Conservation (phyloP, 2,329 filamentous ascomycete species). For the Purpureocillium lavendulum region DNA sequence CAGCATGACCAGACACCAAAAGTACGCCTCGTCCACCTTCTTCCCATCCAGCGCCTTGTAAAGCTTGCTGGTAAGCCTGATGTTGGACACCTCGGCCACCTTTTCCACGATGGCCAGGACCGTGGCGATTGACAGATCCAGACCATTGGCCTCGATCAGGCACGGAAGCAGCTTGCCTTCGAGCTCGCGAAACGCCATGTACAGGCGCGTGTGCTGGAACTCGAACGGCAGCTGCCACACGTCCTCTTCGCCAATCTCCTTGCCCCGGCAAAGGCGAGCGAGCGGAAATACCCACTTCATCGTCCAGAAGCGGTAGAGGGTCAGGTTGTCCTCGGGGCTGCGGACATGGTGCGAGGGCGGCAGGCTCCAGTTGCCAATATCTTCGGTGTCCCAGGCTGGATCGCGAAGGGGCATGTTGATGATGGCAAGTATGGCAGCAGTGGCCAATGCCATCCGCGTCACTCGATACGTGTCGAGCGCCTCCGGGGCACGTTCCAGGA, state of each 20-base stretch:
- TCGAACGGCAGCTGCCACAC: conserved; percentile 75
- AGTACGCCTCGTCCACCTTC: conserved; percentile 19
- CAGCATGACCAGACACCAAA: conserved; percentile 30
- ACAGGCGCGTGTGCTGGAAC: conserved; percentile 71
- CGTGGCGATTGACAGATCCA: conserved; percentile 66
- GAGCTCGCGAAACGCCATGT: conserved; percentile 65
- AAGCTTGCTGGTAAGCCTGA: conserved; percentile 26
- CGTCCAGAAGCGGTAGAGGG: conserved; percentile 74
- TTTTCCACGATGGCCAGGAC: conserved; percentile 49
- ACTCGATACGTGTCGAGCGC: conserved; percentile 15
- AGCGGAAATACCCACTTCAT: conserved; percentile 76
- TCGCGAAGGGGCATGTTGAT: conserved; percentile 28
- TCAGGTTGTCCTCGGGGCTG: conserved; percentile 69
- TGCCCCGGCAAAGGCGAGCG: conserved; percentile 53
- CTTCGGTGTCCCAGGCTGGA: conserved; percentile 21
- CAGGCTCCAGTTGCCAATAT: conserved; percentile 19
- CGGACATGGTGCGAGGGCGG: conserved; percentile 38
- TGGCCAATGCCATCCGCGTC: conserved; percentile 12
- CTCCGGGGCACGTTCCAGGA: conserved; percentile 15
- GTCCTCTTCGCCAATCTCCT: conserved; percentile 67
- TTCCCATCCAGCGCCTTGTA: conserved; percentile 24
- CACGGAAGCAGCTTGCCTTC: conserved; percentile 63
- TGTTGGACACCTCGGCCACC: conserved; percentile 27
- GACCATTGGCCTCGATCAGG: conserved; percentile 65
- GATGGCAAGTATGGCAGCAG: conserved; percentile 20